These are phyloP conservation scores for Zasmidium cellare DNA, from an alignment of 2,329 filamentous ascomycete genomes.

Conservation along the genomic window DNA sequence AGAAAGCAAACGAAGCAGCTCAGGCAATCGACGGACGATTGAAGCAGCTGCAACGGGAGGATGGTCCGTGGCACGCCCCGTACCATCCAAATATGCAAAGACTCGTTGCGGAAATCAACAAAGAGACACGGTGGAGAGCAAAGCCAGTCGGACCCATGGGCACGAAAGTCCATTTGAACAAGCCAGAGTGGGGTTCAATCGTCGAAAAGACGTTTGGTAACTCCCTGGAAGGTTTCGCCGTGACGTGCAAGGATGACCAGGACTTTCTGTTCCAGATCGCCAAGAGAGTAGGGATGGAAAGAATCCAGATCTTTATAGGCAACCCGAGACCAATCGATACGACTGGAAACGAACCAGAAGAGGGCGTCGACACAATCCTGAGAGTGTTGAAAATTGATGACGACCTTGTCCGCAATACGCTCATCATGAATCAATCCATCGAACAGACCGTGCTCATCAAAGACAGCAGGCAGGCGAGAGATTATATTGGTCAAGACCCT, in stretches of 20 bases:
- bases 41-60: conserved; percentile 55
- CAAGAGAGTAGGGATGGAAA: conserved; percentile 56
- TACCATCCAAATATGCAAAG: conserved; percentile 64
- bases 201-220: conserved; percentile 76
- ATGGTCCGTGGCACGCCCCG: conserved; percentile 61
- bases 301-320: conserved; percentile 62
- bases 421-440: conserved; percentile 79
- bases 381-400: conserved; percentile 78
- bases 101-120: conserved; percentile 67
- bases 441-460: conserved; percentile 82
- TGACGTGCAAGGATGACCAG: conserved; percentile 75
- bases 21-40: conserved; percentile 53
- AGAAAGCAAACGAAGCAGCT: conserved; percentile 27
- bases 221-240: conserved; percentile 74
- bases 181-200: conserved; percentile 80
- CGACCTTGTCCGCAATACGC: conserved; percentile 71
- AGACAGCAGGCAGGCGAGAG: conserved; percentile 64
- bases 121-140: conserved; percentile 66
- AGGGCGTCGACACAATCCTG: conserved; percentile 72
- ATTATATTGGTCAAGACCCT: conserved; percentile 62
- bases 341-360: conserved; percentile 70
- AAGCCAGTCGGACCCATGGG: conserved; percentile 85
- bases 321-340: conserved; percentile 58
- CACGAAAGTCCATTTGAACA: conserved; percentile 70
- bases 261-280: conserved; percentile 67